Evolutionary conservation across 2,329 filamentous ascomycete species (phyloP).

Genomic region (Trematosphaeria pertusa): DNA sequence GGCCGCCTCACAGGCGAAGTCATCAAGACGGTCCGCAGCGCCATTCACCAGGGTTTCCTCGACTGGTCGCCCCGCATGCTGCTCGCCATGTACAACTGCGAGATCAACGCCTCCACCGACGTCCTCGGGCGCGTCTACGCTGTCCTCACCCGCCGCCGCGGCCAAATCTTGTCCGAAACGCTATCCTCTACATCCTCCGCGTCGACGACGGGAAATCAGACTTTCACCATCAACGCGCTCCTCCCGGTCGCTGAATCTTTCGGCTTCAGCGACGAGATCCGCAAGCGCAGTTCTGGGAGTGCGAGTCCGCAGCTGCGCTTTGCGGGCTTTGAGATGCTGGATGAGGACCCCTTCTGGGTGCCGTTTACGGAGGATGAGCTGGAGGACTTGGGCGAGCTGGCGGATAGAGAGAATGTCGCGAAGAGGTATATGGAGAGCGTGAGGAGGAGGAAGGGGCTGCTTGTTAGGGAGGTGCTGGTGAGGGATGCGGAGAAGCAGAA

Average conservation of each 20-base stretch:
- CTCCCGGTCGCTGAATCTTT: slow-evolving; percentile 95
- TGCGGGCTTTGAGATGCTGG: slow-evolving; percentile 87
- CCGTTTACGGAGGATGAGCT: slow-evolving; percentile 95
- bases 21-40: slow-evolving; percentile 84
- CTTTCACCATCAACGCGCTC: slow-evolving; percentile 89
- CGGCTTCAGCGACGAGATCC: slow-evolving; percentile 94
- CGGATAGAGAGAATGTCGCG: slow-evolving; percentile 93
- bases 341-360: slow-evolving; percentile 98
- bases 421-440: slow-evolving; percentile 96
- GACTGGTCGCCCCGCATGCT: slow-evolving; percentile 97
- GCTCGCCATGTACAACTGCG: slow-evolving; percentile 96
- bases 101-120: slow-evolving; percentile 95
- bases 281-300: slow-evolving; percentile 88
- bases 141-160: slow-evolving; percentile 93
- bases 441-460: slow-evolving; percentile 82
- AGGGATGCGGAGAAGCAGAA: slow-evolving; percentile 93
- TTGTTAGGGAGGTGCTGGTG: slow-evolving; percentile 74
- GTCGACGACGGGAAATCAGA: slow-evolving; percentile 90
- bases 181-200: slow-evolving; percentile 96
- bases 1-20: slow-evolving; percentile 90
- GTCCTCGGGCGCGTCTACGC: slow-evolving; percentile 95
- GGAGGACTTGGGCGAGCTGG: slow-evolving; percentile 93
- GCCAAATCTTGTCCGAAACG: slow-evolving; percentile 85
- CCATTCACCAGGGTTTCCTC: slow-evolving; percentile 84
- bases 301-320: slow-evolving; percentile 94